Percentiles rank a stretch among this genome's conserved stretches.
Evolutionary conservation across 2,329 filamentous ascomycete genomes (phyloP).

Genomic region (Neophaeococcomyces aloes): DNA sequence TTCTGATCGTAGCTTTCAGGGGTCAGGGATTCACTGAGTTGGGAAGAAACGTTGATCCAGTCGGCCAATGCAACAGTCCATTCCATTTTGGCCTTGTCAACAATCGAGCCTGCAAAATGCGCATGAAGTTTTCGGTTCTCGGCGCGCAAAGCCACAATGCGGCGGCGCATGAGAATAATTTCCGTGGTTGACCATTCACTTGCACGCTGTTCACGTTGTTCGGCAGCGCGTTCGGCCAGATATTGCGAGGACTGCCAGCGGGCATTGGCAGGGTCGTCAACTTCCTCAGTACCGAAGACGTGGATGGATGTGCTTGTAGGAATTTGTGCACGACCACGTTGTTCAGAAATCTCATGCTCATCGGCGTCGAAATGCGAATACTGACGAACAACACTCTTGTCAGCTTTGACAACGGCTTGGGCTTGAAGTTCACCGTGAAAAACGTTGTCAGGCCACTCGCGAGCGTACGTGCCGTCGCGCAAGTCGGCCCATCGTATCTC

Average conservation of each 20-base stretch:
- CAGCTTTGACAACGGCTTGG: conserved; percentile 15
- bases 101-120: not conserved
- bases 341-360: conserved; percentile 1
- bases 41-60: not conserved
- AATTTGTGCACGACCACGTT: not conserved
- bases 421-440: conserved; percentile 33
- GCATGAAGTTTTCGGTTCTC: not conserved
- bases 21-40: not conserved
- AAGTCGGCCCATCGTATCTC: conserved; percentile 38
- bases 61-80: not conserved
- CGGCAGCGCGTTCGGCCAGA: not conserved
- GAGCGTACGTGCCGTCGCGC: conserved; percentile 40
- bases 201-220: not conserved
- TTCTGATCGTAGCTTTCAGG: not conserved
- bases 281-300: conserved; percentile 6
- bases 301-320: conserved; percentile 2
- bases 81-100: not conserved
- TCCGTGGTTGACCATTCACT: conserved; percentile 2
- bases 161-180: not conserved
- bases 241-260: not conserved
- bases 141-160: conserved; percentile 1
- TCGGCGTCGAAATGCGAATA: conserved; percentile 4
- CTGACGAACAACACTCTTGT: conserved; percentile 6
- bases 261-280: not conserved
- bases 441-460: conserved; percentile 34